Percentiles rank a stretch among this genome's conserved stretches.
Conservation (phyloP, 148 eudicot species). For the Amaranthus hypochondriacus region DNA sequence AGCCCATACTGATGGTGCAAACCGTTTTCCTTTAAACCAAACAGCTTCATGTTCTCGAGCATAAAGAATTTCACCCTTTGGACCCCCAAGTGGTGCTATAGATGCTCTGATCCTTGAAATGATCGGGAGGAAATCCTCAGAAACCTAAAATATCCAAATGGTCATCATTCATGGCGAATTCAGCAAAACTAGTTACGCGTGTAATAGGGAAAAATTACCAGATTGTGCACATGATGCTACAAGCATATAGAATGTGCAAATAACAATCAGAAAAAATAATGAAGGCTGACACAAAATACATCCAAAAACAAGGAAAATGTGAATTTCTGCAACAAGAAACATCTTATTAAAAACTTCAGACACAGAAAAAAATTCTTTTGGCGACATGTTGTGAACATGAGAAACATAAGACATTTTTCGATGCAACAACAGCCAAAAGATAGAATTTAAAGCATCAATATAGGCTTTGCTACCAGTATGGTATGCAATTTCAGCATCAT, state of each 20-base stretch:
- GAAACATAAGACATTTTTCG: neutral
- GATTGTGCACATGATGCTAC: neutral
- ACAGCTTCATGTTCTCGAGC: conserved; percentile 91
- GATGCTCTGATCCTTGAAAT: conserved; percentile 80
- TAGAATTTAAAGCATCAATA: neutral
- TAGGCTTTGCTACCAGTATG: neutral
- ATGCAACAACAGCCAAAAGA: neutral
- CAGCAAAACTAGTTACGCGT: neutral
- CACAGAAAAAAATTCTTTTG: neutral
- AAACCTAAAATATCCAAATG: conserved; percentile 40
- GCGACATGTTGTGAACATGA: neutral
- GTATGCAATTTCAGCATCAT: neutral
- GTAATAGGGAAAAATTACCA: neutral
- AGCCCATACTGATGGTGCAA: conserved; percentile 80
- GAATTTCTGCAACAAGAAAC: neutral
- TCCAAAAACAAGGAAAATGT: neutral
- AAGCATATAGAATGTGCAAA: neutral
- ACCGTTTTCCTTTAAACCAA: conserved; percentile 96
- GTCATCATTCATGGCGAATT: neutral
- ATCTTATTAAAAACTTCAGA: neutral
- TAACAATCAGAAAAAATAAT: neutral
- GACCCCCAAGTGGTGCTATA: conserved; percentile 65
- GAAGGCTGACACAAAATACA: neutral
- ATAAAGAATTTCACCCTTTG: conserved; percentile 92
- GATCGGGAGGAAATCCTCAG: conserved; percentile 86